These are phyloP conservation scores for Salicornia ramosissima DNA, from an alignment of 148 eudicot genomes.

Conservation along the genomic window DNA sequence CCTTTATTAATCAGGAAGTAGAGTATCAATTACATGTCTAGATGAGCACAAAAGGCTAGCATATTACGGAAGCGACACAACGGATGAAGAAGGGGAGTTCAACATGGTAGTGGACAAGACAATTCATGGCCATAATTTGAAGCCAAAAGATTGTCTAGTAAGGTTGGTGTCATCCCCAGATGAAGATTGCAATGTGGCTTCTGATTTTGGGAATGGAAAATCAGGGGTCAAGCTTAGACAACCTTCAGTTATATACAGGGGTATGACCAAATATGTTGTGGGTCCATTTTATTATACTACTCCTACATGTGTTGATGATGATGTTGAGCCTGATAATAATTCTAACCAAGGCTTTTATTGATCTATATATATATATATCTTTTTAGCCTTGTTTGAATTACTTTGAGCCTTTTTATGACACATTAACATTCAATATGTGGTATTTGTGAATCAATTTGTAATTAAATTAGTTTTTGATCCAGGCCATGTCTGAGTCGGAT, in stretches of 20 bases:
- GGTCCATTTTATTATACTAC: conserved; percentile 72
- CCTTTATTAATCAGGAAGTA: conserved; percentile 35
- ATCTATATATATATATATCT: not conserved
- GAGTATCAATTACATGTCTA: conserved; percentile 66
- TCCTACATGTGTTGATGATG: conserved; percentile 53
- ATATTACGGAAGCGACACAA: conserved; percentile 58
- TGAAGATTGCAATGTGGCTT: conserved; percentile 50
- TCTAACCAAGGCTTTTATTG: conserved; percentile 7
- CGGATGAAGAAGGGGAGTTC: conserved; percentile 54
- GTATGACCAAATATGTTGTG: conserved; percentile 42
- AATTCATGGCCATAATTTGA: conserved; percentile 38
- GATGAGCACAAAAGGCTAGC: conserved; percentile 43
- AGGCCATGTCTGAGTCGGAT: too few species aligned
- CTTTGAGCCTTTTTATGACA: too few species aligned
- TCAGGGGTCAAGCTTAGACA: conserved; percentile 53
- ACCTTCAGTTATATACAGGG: conserved; percentile 49
- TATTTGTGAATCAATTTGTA: too few species aligned
- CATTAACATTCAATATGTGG: too few species aligned
- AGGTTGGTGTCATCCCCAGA: conserved; percentile 71
- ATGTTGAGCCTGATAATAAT: conserved; percentile 38
- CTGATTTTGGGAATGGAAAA: conserved; percentile 51
- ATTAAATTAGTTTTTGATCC: too few species aligned
- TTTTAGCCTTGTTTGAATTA: too few species aligned
- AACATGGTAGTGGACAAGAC: conserved; percentile 38
- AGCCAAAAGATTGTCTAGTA: conserved; percentile 46